Evolutionary conservation across 2,329 filamentous ascomycete species (phyloP).

Genomic region (Orbilia quercus): DNA sequence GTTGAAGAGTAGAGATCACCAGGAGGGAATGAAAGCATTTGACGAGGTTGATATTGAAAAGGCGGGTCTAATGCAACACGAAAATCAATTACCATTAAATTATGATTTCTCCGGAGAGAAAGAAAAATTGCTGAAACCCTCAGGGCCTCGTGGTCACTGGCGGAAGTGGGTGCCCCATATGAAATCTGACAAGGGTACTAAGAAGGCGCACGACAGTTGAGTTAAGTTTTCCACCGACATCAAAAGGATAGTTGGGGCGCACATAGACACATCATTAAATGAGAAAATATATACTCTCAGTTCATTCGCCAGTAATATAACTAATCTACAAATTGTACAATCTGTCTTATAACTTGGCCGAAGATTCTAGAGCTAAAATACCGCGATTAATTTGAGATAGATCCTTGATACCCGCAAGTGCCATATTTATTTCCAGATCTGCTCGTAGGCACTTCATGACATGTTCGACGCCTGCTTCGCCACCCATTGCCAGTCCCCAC

Average conservation of each 20-base stretch:
- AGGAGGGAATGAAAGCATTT: conserved; percentile 32
- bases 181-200: background rate
- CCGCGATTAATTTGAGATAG: conserved; percentile 20
- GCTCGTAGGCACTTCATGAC: conserved; percentile 52
- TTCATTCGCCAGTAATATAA: background rate
- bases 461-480: conserved; percentile 51
- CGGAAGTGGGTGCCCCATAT: conserved; percentile 11
- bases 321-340: background rate
- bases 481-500: conserved; percentile 54
- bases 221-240: background rate
- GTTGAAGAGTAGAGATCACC: conserved; percentile 27
- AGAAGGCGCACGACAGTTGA: background rate
- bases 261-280: too few relatives aligned
- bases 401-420: conserved; percentile 42
- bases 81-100: conserved; percentile 21
- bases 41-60: conserved; percentile 30
- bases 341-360: conserved; percentile 27
- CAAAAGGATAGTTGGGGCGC: too few relatives aligned
- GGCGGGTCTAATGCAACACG: conserved; percentile 1
- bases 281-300: background rate
- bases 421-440: conserved; percentile 50
- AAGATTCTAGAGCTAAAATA: conserved; percentile 31
- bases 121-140: background rate
- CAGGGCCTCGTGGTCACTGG: background rate
- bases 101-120: background rate